phyloP scores from a whole-genome alignment of 2,329 filamentous ascomycete species.

The Fragosphaeria purpurea region DNA sequence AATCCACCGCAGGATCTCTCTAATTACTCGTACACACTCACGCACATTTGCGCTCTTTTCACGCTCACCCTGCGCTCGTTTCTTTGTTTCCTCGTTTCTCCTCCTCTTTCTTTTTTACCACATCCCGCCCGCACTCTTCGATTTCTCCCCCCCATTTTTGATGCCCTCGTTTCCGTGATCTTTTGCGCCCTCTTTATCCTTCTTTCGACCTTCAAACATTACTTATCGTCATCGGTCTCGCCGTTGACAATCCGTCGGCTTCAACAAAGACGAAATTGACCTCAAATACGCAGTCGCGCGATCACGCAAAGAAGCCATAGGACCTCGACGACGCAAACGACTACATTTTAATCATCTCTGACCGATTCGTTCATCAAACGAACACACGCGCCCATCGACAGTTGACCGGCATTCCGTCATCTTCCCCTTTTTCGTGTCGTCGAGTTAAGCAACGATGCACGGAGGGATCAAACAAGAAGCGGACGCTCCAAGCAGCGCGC shows the following conservation, averaged over 20 bases:
- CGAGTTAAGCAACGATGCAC: slow-evolving; percentile 3
- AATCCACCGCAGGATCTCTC: slow-evolving; percentile 2
- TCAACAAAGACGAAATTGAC: no score
- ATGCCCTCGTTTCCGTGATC: no score
- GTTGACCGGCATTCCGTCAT: not conserved
- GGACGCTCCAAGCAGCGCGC: slow-evolving; percentile 5
- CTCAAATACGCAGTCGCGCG: no score
- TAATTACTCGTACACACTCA: not conserved
- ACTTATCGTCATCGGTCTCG: no score
- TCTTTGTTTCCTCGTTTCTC: not conserved
- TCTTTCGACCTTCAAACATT: not conserved
- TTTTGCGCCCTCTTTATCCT: not conserved
- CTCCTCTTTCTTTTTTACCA: not conserved
- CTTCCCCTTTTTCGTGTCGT: not conserved
- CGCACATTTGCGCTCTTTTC: not conserved
- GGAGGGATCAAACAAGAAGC: slow-evolving; percentile 12
- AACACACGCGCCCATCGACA: not conserved
- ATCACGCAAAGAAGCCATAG: no score
- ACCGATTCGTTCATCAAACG: not conserved
- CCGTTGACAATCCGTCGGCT: no score
- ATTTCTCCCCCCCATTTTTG: no score
- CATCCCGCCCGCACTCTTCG: no score
- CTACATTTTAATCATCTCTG: not conserved
- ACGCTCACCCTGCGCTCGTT: not conserved
- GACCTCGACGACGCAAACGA: not conserved